Percentiles rank a stretch among this genome's conserved stretches.
These are phyloP conservation scores for Plasmodium malariae DNA, from an alignment of 169 alveolate species.

Conservation along the genomic window DNA sequence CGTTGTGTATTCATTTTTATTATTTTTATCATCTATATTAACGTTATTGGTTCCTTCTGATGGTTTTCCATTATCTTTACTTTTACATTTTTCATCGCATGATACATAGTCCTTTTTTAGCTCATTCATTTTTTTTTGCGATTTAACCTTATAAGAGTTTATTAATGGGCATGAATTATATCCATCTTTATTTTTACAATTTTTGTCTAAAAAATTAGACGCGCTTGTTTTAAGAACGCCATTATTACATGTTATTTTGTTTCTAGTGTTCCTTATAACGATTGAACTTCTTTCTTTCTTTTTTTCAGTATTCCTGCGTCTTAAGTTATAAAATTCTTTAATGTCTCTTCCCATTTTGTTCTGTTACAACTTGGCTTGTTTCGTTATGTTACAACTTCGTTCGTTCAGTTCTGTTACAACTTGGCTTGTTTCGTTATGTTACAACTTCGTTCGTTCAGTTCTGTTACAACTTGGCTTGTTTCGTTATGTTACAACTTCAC, in stretches of 20 bases:
- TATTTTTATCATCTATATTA: neutral
- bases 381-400: too few relatives aligned
- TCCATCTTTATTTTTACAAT: conserved; percentile 12
- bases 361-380: neutral
- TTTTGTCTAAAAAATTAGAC: neutral
- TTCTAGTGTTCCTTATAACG: conserved; percentile 13
- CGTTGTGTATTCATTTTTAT: neutral
- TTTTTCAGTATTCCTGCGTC: conserved; percentile 18
- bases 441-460: too few relatives aligned
- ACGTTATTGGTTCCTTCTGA: neutral
- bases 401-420: neutral
- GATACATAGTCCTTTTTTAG: neutral
- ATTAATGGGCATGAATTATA: neutral
- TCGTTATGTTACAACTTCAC: too few relatives aligned
- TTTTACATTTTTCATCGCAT: neutral
- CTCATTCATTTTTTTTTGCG: neutral
- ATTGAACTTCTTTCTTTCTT: conserved; percentile 12
- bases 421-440: conserved; percentile 6
- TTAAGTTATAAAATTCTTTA: conserved; percentile 16
- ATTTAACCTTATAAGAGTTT: neutral
- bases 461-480: too few relatives aligned
- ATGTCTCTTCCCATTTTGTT: conserved; percentile 29
- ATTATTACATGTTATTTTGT: conserved; percentile 24
- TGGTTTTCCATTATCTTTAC: neutral
- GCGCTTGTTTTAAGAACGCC: neutral